Evolutionary conservation across 2,329 filamentous ascomycete species (phyloP), one percentile per base, ranked within the genome.

Genomic region (Teratosphaeria gauchensis): DNA sequence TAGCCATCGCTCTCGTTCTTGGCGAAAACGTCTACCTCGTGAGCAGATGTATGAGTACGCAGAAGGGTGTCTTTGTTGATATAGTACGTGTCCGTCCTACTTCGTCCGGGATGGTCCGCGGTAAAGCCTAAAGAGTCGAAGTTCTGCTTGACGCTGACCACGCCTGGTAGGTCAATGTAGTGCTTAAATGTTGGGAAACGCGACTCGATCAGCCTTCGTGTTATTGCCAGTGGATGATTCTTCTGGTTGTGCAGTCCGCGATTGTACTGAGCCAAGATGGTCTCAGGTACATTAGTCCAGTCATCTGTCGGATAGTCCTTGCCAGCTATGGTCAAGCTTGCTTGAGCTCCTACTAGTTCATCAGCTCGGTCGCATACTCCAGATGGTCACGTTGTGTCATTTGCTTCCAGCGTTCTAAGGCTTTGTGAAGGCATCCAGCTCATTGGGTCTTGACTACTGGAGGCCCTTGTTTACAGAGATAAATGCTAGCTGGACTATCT

Each of bases 121-220:
- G 92, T 88, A 71, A 99, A 97, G 52, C 92, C 92, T 7, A 99
- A 79, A n/a, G 92, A 94, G 75, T 99, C 94, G 71, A 99, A 99
- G 73, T 99, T 99, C 71, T 96, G 88, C 11, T 80, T 75, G 1
- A 90, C 88, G 35, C 87, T 86, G 28, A 97, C 94, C 48, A 96
- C 85, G 0, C 94, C 92, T 65, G 87, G 85, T 68, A 92, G 84
- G 57, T 84, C 79, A 69, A 90, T 90, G 78, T 96, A 84, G 68
- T 88, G 85, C 60, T 83, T 84, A 76, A 86, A 96, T 9, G 81
- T 71, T 0, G 90, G 86, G 72, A 97, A 99, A 62, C 87, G 86
- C 57, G 89, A 90, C 77, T 97, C 89, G 70, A 99, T 95, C 62
- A 99, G 87, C 68, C 91, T 84, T 46, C 94, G 86, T 11, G 94